Conservation (phyloP, 306 rosid genomes). For the Cicer cuneatum region DNA sequence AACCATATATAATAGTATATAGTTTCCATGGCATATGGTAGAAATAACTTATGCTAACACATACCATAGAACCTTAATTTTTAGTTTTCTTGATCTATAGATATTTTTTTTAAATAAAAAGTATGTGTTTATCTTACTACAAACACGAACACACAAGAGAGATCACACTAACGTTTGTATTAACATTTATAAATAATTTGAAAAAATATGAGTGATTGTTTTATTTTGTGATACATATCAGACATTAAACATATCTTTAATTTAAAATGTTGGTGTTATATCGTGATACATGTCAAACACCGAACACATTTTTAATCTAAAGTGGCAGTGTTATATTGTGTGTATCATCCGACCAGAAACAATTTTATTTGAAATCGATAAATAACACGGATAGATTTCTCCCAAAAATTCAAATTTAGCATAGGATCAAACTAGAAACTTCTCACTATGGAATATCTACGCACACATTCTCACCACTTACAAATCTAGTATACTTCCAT, state of each 20-base stretch:
- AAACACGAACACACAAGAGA: too few species aligned
- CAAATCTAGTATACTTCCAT: not conserved
- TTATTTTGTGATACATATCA: too few species aligned
- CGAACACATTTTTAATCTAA: too few species aligned
- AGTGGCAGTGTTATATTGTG: too few species aligned
- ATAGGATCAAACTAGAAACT: not conserved
- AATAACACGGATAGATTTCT: not conserved
- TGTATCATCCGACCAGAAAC: not conserved
- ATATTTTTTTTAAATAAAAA: not conserved
- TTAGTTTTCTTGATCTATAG: not conserved
- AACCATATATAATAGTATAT: not conserved
- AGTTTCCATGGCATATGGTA: not conserved
- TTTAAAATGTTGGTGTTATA: too few species aligned
- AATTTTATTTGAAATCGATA: not conserved
- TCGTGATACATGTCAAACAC: too few species aligned
- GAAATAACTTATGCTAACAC: not conserved
- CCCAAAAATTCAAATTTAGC: not conserved
- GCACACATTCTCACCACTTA: not conserved
- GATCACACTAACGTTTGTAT: too few species aligned
- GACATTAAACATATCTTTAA: too few species aligned
- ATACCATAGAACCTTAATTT: constrained; percentile 1
- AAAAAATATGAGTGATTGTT: too few species aligned
- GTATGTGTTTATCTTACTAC: too few species aligned
- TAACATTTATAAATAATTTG: too few species aligned
- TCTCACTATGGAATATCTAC: not conserved